Evolutionary conservation across 2,329 filamentous ascomycete genomes (phyloP).

Genomic region (Scopulariopsis brevicaulis): DNA sequence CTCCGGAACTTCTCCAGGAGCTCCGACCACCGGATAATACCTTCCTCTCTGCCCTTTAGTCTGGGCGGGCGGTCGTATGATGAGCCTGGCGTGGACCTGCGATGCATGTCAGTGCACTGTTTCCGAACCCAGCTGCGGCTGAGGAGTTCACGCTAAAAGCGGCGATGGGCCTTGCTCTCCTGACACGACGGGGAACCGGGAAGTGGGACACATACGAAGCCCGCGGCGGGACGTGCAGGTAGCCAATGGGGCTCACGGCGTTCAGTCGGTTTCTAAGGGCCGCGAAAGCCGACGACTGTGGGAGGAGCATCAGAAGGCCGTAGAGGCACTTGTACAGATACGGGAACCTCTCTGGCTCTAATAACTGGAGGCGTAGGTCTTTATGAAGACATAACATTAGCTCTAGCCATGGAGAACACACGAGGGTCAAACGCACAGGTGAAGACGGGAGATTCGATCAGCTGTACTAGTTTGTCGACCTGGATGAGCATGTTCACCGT

Average conservation of each 20-base stretch:
- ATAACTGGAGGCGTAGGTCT: conserved; percentile 88
- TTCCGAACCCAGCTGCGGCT: neutral
- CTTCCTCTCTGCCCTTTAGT: conserved; percentile 72
- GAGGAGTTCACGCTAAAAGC: neutral
- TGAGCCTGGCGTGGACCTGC: conserved; percentile 21
- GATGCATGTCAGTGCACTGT: neutral
- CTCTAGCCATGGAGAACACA: neutral
- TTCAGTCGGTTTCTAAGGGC: conserved; percentile 94
- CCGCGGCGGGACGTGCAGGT: conserved; percentile 65
- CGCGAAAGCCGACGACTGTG: conserved; percentile 93
- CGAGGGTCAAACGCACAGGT: conserved; percentile 59
- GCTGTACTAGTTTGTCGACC: conserved; percentile 94
- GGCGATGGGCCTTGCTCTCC: neutral
- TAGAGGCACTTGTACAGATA: conserved; percentile 97
- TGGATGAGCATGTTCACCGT: conserved; percentile 98
- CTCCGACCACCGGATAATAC: conserved; percentile 81
- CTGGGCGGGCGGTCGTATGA: conserved; percentile 66
- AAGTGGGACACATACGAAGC: neutral
- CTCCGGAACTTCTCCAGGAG: conserved; percentile 88
- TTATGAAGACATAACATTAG: neutral
- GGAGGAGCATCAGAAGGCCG: conserved; percentile 93
- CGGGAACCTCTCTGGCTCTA: conserved; percentile 91
- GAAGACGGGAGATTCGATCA: conserved; percentile 94
- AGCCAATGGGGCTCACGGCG: conserved; percentile 93
- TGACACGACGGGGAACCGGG: neutral